Base-by-base conservation (phyloP, 2,329 filamentous ascomycete genomes). In the Rutstroemia sp. region DNA sequence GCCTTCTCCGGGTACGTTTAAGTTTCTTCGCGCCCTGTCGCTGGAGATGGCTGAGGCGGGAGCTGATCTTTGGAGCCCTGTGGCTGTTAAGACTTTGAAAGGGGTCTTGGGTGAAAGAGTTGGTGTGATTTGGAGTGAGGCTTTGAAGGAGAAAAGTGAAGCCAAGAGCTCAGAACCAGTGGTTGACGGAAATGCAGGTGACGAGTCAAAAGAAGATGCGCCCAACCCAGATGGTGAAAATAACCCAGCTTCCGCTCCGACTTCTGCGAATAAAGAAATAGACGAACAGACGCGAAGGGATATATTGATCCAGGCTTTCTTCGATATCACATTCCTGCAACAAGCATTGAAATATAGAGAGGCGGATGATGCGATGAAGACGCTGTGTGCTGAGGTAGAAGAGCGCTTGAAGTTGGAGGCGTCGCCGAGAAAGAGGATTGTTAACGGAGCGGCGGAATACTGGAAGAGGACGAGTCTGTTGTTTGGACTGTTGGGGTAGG, bases 401-500 rank as follows among this genome's bases (percentile, higher is more conserved):
- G 62, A 68, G 27, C 77, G 75, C 2, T 65, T 86, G 6, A 78
- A 78, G 0, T 68, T 78, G 4, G 75, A 78, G 27, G 70, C 75
- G 10, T 73, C 71, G 5, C 74, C 73, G 16, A 71, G 77, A 46
- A 81, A 81, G 60, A 71, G 75, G 45, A 70, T 95, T 39, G 71
- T 68, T 62, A 87, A 86, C 70, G 75, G 78, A 16, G 82, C 89
- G 5, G 75, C 78, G 47, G 89, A 92, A 51, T 95, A 94, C 70
- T 94, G 89, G 83, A 89, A 87, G 74, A 83, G 87, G 65, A 94
- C 88, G 10, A 86, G 81, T 69, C 71, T 96, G 60, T 71, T 96
- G 25, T 96, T 96, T 72, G 90, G 88, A 2, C 73, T 95, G 56
- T 72, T 96, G 61, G 78, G 77, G 34, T 69, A 67, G 17, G 14